Evolutionary conservation across 306 rosid species (phyloP).

Genomic region (Prunus padus): DNA sequence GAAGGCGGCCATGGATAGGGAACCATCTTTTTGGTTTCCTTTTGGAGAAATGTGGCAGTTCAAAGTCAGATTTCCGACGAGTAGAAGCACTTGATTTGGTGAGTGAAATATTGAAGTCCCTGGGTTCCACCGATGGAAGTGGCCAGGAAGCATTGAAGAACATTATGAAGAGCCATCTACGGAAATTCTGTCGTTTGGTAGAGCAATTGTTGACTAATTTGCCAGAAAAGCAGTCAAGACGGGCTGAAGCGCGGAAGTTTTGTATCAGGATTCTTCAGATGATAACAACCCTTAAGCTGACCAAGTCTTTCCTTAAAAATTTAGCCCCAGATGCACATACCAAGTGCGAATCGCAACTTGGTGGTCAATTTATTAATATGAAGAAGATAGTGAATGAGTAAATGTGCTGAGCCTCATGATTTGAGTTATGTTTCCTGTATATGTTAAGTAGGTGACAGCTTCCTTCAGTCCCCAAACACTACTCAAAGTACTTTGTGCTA

Average conservation of each 20-base stretch:
- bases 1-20: slow-evolving; percentile 81
- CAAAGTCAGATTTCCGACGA: slow-evolving; percentile 74
- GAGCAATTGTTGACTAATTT: slow-evolving; percentile 61
- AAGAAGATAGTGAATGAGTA: slow-evolving; percentile 26
- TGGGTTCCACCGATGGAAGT: slow-evolving; percentile 35
- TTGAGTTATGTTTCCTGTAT: background rate
- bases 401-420: background rate
- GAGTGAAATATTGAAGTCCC: slow-evolving; percentile 55
- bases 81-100: slow-evolving; percentile 79
- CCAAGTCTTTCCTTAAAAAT: slow-evolving; percentile 42
- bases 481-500: slow-evolving; percentile 3
- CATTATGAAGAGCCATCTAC: slow-evolving; percentile 47
- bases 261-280: slow-evolving; percentile 53
- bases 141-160: slow-evolving; percentile 44
- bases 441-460: background rate
- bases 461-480: background rate
- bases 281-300: slow-evolving; percentile 43
- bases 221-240: slow-evolving; percentile 68
- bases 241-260: slow-evolving; percentile 60
- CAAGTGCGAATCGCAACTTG: slow-evolving; percentile 58
- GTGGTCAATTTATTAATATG: slow-evolving; percentile 50
- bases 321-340: slow-evolving; percentile 52
- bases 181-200: slow-evolving; percentile 46
- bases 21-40: slow-evolving; percentile 58
- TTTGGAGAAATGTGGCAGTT: slow-evolving; percentile 61